These are phyloP conservation scores for Cytospora paraplurivora DNA, from an alignment of 2,329 filamentous ascomycete genomes.

Conservation along the genomic window DNA sequence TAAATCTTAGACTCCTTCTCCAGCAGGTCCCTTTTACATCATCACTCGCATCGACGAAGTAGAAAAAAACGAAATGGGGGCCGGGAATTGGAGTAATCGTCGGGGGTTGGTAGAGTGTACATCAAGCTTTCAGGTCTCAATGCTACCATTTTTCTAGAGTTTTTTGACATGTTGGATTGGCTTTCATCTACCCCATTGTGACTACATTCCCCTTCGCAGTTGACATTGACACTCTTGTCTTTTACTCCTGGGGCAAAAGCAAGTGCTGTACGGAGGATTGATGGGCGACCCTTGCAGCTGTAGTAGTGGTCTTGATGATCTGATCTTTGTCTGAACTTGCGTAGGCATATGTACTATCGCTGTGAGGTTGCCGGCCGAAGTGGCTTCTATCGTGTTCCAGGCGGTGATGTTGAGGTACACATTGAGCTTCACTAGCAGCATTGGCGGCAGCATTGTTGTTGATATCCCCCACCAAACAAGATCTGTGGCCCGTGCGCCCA, in stretches of 20 bases:
- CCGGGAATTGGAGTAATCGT: constrained; percentile 34
- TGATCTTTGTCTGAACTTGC: too few species aligned
- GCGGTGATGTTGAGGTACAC: not conserved
- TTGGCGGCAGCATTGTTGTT: not conserved
- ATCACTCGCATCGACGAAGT: constrained; percentile 28
- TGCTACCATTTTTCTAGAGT: constrained; percentile 26
- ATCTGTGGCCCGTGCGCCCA: not conserved
- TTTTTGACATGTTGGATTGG: not conserved
- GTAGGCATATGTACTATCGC: too few species aligned
- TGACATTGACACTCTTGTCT: too few species aligned
- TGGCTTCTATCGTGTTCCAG: not conserved
- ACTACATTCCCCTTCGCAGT: not conserved
- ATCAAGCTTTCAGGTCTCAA: constrained; percentile 40
- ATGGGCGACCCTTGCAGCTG: too few species aligned
- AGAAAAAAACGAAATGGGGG: constrained; percentile 23
- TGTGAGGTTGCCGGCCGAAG: not conserved
- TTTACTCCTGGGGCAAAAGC: too few species aligned
- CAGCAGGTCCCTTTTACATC: constrained; percentile 24
- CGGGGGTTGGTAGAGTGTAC: constrained; percentile 45
- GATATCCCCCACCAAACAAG: not conserved
- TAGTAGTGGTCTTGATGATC: too few species aligned
- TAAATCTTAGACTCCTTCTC: constrained; percentile 30
- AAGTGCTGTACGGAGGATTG: too few species aligned
- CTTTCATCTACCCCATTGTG: not conserved
- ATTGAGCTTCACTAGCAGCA: not conserved